Conservation (phyloP, 345 rosid species). For the Hibiscus mutabilis region DNA sequence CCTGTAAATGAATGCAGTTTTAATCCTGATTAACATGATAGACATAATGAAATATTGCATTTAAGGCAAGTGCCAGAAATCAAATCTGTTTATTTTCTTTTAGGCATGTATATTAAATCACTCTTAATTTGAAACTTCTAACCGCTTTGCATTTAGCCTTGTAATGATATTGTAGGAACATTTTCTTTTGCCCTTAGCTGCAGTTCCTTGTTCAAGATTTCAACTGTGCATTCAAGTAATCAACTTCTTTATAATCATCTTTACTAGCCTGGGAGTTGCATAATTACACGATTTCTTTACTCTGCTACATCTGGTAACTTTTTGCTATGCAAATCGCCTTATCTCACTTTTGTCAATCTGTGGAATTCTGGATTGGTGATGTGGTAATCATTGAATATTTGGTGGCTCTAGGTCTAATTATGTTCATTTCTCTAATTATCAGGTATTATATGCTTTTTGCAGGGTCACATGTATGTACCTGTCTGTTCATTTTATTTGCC, state of each 20-base stretch:
- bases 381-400: neutral
- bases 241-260: neutral
- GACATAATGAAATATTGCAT: neutral
- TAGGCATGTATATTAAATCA: neutral
- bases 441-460: conserved; percentile 25
- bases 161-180: neutral
- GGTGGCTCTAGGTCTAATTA: neutral
- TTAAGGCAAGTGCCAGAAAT: neutral
- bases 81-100: neutral
- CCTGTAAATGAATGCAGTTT: neutral
- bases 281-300: neutral
- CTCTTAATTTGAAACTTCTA: neutral
- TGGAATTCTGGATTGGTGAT: neutral
- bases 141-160: neutral
- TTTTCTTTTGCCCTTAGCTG: conserved; percentile 2
- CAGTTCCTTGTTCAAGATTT: conserved; percentile 86
- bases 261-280: neutral
- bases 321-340: neutral
- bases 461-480: conserved; percentile 92
- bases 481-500: conserved; percentile 66
- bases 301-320: conserved; percentile 3
- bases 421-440: neutral
- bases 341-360: neutral
- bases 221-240: conserved; percentile 94
- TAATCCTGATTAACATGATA: neutral